Base-by-base conservation (phyloP, 441 rosid species). In the Capsella rubella region DNA sequence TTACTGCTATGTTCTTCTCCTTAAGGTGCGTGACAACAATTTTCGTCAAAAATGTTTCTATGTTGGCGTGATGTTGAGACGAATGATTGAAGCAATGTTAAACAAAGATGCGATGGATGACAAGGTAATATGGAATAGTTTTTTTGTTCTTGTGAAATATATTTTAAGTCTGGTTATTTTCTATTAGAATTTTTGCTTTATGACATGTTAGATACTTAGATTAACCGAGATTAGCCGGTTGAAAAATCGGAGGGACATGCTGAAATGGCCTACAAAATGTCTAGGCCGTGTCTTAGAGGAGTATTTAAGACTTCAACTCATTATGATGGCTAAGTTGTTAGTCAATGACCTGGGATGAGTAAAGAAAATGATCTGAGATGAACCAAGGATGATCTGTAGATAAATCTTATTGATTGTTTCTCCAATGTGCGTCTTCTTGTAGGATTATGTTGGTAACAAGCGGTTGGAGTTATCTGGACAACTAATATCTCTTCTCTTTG, bases 361-460 rank as follows among this genome's bases (percentile, higher is more conserved):
- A 21, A 21, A 21, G 25, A 21, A 21, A 21, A 21, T 21, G 25
- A 46, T 59, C 64, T 64, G 47, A 45, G 15, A 35, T 49, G 63
- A 64, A 43, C 25, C 67, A 60, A 46, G 39, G 60, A 61, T 49
- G 12, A 37, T 37, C 42, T 37, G 42, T 37, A 56, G 63, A 43
- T 32, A 45, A 73, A 50, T 71, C 28, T 32, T 29, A 39, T 65
- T 63, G 31, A 18, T 42, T 43, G 45, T 60, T 50, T 47, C 52
- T 62, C 53, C 59, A 62, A 4, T 65, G 63, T 68, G 62, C 2
- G n/a, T 55, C 50, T 58, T 72, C 53, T 76, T 75, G 55, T 77
- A 95, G 99, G 98, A 95, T 84, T 95, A 95, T 76, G 98, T 93
- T 75, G 99, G 99, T 50, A 95, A 95, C 86, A 95, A 95, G 83